Percentiles rank a stretch among this genome's conserved stretches.
Conservation (phyloP, 2,329 filamentous ascomycete genomes). For the Elsinoe arachidis region DNA sequence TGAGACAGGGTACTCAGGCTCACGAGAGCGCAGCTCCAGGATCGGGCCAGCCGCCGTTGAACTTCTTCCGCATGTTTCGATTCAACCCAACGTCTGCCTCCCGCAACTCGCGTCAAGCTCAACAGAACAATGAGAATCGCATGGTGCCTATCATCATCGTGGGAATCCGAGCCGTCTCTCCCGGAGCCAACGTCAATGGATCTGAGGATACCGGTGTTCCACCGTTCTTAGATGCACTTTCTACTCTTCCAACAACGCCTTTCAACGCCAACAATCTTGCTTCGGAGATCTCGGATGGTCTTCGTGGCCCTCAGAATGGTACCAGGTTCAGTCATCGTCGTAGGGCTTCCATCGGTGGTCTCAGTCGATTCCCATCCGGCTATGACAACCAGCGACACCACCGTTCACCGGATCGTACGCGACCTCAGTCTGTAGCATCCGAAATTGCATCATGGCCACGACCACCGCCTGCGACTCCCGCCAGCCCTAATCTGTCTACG, state of each 20-base stretch:
- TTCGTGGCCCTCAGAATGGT: constrained; percentile 46
- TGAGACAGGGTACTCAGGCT: constrained; percentile 39
- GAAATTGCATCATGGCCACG: constrained; percentile 50
- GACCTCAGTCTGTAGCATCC: constrained; percentile 38
- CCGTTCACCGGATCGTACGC: constrained; percentile 36
- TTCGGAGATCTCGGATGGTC: constrained; percentile 42
- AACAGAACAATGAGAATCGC: constrained; percentile 40
- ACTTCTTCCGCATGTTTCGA: constrained; percentile 61
- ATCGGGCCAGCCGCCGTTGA: constrained; percentile 42
- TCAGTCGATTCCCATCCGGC: constrained; percentile 40
- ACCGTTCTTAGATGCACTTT: constrained; percentile 44
- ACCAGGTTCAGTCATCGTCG: constrained; percentile 47
- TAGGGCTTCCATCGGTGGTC: constrained; percentile 46
- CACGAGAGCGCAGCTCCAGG: constrained; percentile 27
- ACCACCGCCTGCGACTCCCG: constrained; percentile 52
- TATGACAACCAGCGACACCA: constrained; percentile 48
- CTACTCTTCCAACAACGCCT: constrained; percentile 39
- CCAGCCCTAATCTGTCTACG: constrained; percentile 48
- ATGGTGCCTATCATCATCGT: constrained; percentile 63
- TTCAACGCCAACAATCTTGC: constrained; percentile 30
- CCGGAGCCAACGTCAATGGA: constrained; percentile 32
- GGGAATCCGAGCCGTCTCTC: constrained; percentile 57
- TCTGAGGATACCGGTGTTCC: constrained; percentile 34
- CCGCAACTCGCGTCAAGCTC: constrained; percentile 3
- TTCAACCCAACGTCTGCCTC: constrained; percentile 32